These are phyloP conservation scores for Acrocalymma vagum DNA, from an alignment of 2,329 filamentous ascomycete genomes.

Conservation along the genomic window DNA sequence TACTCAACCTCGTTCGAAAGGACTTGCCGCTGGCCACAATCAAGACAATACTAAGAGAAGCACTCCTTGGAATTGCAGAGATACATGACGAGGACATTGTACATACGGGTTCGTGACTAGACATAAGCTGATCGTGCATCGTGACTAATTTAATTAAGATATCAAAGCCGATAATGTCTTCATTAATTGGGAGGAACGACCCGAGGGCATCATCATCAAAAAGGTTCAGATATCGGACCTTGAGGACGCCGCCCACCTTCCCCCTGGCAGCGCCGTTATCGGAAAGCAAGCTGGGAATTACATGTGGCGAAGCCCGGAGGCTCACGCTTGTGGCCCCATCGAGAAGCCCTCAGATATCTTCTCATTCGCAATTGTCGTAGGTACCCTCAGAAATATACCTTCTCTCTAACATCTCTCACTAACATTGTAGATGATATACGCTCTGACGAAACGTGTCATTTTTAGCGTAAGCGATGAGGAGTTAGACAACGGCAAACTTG, in stretches of 20 bases:
- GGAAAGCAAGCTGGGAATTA: conserved; percentile 51
- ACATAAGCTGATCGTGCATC: conserved; percentile 3
- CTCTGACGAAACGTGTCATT: conserved; percentile 45
- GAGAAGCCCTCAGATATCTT: conserved; percentile 53
- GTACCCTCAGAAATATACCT: conserved; percentile 27
- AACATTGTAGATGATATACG: conserved; percentile 56
- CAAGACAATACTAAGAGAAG: conserved; percentile 16
- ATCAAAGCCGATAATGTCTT: conserved; percentile 56
- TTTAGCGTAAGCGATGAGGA: conserved; percentile 46
- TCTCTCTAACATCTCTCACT: conserved; percentile 18
- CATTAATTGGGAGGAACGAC: conserved; percentile 49
- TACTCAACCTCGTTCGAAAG: conserved; percentile 12
- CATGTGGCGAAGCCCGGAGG: conserved; percentile 56
- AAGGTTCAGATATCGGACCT: conserved; percentile 52
- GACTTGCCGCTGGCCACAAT: conserved; percentile 10
- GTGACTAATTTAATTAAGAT: conserved; percentile 32
- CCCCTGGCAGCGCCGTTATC: conserved; percentile 44
- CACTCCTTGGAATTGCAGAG: conserved; percentile 13
- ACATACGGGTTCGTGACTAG: conserved; percentile 13
- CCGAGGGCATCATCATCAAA: conserved; percentile 29
- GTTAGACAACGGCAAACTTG: conserved; percentile 41
- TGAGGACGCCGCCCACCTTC: conserved; percentile 50
- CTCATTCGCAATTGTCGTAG: conserved; percentile 53
- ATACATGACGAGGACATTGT: conserved; percentile 15
- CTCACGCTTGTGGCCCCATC: conserved; percentile 49